Evolutionary conservation across 192 early-diverging fungal species (phyloP), one percentile per base, ranked within the genome.

Genomic region (Umbelopsis ramanniana): DNA sequence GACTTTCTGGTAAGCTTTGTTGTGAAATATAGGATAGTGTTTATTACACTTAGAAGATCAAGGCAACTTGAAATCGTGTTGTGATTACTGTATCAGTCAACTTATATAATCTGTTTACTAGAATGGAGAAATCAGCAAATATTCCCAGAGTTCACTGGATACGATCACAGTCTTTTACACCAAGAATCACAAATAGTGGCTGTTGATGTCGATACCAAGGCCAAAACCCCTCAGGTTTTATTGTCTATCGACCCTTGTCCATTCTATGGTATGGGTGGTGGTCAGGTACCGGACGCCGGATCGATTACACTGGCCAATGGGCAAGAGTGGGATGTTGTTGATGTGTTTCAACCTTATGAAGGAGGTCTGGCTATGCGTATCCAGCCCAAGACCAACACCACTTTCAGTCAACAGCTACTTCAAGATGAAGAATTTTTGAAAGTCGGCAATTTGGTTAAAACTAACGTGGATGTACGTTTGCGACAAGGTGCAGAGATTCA

Each of bases 221-320:
- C 76, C 7, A 78, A 77, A 14, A 77, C 73, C 1, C 76, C 78
- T 1, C 67, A 84, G 33, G 80, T 85, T 47, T 72, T 84, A 68
- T 52, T 87, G 22, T 74, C 84, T 0, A 82, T 89, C 38, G 82
- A 86, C 69, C 86, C 84, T 0, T 87, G 86, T 67, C 88, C 88
- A 1, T 89, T 89, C 67, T 89, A 89, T 52, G 86, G 86, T 0
- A 73, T 85, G 4, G 88, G 88, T 35, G 88, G 88, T 67, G 88
- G 88, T 9, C 88, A 89, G 63, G 81, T 77, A 23, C 73, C 86
- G 26, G 88, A 89, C 57, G 46, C 67, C 0, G 88, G 88, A 2
- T 50, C 35, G 0, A 66, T 89, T 4, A 72, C 66, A 6, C 40
- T 85, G 10, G 76, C 73, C 0, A 83, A 79, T 46, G 80, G 81